Percentiles rank a stretch among this genome's conserved stretches.
Conservation (phyloP, 257 asterid genomes). For the Salvia rosmarinus region DNA sequence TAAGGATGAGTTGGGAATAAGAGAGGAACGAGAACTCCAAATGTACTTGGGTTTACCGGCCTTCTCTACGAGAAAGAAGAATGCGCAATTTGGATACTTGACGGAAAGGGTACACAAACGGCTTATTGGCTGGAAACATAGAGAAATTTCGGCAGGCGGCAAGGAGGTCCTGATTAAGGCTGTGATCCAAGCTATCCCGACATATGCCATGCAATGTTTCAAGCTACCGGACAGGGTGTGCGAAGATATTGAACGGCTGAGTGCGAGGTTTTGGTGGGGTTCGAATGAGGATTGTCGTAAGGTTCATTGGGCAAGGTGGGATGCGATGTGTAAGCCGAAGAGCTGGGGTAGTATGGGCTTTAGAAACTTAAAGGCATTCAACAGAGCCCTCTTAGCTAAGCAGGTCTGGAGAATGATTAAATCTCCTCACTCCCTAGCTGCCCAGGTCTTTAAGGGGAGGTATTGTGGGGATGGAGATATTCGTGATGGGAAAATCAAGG, state of each 20-base stretch:
- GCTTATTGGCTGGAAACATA: neutral
- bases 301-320: neutral
- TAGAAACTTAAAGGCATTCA: neutral
- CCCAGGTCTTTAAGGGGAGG: too few relatives aligned
- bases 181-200: neutral
- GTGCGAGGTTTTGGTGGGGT: neutral
- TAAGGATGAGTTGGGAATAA: too few relatives aligned
- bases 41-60: neutral
- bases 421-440: too few relatives aligned
- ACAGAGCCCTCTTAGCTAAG: neutral
- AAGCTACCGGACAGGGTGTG: neutral
- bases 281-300: neutral
- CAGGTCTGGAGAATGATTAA: neutral
- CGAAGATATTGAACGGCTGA: neutral
- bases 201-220: neutral
- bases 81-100: neutral
- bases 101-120: neutral
- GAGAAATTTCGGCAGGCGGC: neutral
- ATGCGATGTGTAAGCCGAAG: neutral
- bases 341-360: neutral
- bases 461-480: too few relatives aligned
- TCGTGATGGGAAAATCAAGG: too few relatives aligned
- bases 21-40: too few relatives aligned
- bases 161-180: neutral
- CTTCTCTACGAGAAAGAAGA: neutral